phyloP scores from a whole-genome alignment of 2,329 filamentous ascomycete species.

The Ampelomyces quisqualis region DNA sequence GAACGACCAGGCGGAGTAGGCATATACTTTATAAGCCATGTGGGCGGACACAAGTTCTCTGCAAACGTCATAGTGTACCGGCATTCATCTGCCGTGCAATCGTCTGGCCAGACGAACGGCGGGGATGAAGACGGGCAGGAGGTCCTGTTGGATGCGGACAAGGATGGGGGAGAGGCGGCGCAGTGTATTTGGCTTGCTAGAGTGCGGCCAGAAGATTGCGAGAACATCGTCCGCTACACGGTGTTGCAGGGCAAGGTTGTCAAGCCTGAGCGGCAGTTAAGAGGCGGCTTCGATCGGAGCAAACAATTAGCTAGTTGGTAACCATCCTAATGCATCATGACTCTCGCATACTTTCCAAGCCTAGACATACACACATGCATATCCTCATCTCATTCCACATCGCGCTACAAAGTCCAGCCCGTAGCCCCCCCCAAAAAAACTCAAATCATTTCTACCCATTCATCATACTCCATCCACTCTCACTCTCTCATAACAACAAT shows the following conservation, averaged over 20 bases:
- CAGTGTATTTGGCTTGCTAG: slow-evolving; percentile 94
- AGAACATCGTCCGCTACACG: slow-evolving; percentile 87
- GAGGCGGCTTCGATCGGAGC: slow-evolving; percentile 85
- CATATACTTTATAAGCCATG: slow-evolving; percentile 94
- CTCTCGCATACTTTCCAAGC: too few species aligned
- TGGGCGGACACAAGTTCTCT: slow-evolving; percentile 93
- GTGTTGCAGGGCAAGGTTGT: slow-evolving; percentile 91
- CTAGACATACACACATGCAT: too few species aligned
- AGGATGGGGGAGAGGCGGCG: slow-evolving; percentile 55
- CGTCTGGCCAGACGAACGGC: slow-evolving; percentile 17
- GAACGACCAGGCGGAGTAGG: slow-evolving; percentile 87
- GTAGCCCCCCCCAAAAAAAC: too few species aligned
- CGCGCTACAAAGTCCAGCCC: not conserved
- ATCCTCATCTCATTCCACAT: not conserved
- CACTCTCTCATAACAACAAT: not conserved
- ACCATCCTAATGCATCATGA: too few species aligned
- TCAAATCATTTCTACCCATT: not conserved
- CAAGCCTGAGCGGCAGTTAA: slow-evolving; percentile 80
- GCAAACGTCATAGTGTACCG: slow-evolving; percentile 95
- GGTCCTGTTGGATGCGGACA: slow-evolving; percentile 35
- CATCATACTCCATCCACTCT: not conserved
- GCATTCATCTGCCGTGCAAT: slow-evolving; percentile 42
- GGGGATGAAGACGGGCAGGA: slow-evolving; percentile 42
- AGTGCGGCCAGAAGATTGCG: slow-evolving; percentile 83
- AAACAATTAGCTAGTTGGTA: slow-evolving; percentile 87